Base-by-base conservation (phyloP, 1,139 yeast genomes). In the Debaryomyces udenii region DNA sequence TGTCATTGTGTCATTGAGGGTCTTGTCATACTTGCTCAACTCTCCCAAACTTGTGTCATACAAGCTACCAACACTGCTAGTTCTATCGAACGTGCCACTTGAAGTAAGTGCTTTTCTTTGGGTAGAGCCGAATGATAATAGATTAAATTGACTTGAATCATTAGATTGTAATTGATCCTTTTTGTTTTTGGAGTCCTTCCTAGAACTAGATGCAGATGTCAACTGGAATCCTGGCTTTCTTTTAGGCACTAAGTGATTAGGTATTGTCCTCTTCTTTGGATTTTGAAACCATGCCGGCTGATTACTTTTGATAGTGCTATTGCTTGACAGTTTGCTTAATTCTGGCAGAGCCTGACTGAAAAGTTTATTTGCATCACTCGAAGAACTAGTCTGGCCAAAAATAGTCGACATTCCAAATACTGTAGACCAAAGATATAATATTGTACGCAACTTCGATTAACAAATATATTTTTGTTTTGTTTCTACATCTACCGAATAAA, bases 191-290 rank as follows among this genome's bases (percentile, higher is more conserved):
- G 53, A 51, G 32, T 56, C 57, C 35, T 52, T 52, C 39, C 50
- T 57, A 14, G 58, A 45, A 5, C 60, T 45, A 1, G 65, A 44
- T 5, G 59, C 40, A 4, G 61, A 41, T 10, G 64, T 49, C 18
- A 71, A 55, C 40, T 69, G 77, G 52, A 73, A 72, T 4, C 73
- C 74, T 3, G 73, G 61, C 42, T 71, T 70, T 48, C 69, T 63
- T 48, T 68, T 70, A 7, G 77, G 73, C 5, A 68, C 72, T 40
- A 74, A 61, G 47, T 74, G 79, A 45, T 72, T 82, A 14, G 89
- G 88, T 35, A 81, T 78, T 1, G 77, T 70, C 48, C 88, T 68
- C 48, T 76, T 78, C 46, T 75, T 76, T 14, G 80, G 74, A 46
- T 76, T 76, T 39, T 74, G 76, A 48, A 74, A 71, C 86, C 86